These are phyloP conservation scores for Curvularia sp. DNA, from an alignment of 2,329 filamentous ascomycete genomes.

Conservation along the genomic window DNA sequence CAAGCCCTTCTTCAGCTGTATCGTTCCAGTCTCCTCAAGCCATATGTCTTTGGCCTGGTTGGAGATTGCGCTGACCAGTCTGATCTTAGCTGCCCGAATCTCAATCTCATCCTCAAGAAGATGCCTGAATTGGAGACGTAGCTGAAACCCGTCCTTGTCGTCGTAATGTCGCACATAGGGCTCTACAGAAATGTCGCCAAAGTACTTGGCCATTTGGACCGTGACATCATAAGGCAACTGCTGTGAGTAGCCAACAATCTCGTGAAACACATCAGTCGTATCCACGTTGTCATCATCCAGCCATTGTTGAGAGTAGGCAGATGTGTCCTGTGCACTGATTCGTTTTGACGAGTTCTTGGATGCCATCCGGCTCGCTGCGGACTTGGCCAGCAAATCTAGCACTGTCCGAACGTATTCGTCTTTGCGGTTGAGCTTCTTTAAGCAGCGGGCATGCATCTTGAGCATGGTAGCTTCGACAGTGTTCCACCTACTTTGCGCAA, in stretches of 20 bases:
- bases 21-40: conserved; percentile 60
- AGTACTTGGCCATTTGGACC: conserved; percentile 75
- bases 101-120: conserved; percentile 74
- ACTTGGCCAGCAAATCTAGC: conserved; percentile 75
- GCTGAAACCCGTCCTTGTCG: conserved; percentile 75
- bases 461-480: conserved; percentile 83
- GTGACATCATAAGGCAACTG: conserved; percentile 67
- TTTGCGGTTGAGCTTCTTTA: conserved; percentile 76
- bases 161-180: conserved; percentile 73
- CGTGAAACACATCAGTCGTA: conserved; percentile 47
- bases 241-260: conserved; percentile 58
- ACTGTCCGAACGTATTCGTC: conserved; percentile 82
- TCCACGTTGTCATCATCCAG: conserved; percentile 51
- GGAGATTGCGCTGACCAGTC: conserved; percentile 64
- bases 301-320: conserved; percentile 37
- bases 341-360: conserved; percentile 33
- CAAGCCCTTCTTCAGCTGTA: conserved; percentile 63
- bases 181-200: conserved; percentile 72
- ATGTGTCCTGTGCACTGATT: conserved; percentile 15
- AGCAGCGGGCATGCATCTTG: conserved; percentile 82
- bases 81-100: conserved; percentile 70
- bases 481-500: conserved; percentile 79
- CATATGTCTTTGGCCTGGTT: conserved; percentile 71
- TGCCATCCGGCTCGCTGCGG: conserved; percentile 53
- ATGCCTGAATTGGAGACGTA: conserved; percentile 73